Conservation (phyloP, 768 basidiomycete genomes). For the Boletus subparvulus region DNA sequence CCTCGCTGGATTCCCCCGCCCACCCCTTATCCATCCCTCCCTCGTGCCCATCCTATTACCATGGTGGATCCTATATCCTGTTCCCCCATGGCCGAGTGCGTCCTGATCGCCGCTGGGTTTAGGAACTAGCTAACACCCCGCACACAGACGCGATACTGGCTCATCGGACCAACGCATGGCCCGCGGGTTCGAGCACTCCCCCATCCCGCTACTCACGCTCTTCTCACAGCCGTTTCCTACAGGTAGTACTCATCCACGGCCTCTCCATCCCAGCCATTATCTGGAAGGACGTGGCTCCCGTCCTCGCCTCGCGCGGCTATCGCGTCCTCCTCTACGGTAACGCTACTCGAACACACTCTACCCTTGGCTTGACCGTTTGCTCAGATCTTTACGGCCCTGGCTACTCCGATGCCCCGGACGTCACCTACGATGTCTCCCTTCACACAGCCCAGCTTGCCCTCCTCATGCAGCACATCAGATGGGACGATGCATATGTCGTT, state of each 20-base stretch:
- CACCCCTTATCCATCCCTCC: constrained; percentile 58
- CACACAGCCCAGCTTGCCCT: constrained; percentile 78
- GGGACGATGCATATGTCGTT: constrained; percentile 63
- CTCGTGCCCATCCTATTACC: constrained; percentile 56
- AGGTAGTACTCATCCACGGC: constrained; percentile 80
- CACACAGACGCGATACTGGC: constrained; percentile 73
- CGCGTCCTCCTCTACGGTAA: constrained; percentile 76
- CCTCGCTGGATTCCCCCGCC: constrained; percentile 62
- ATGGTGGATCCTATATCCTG: constrained; percentile 56
- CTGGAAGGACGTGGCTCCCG: constrained; percentile 74
- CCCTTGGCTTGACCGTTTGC: background rate
- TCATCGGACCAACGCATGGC: constrained; percentile 68
- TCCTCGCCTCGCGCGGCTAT: constrained; percentile 60
- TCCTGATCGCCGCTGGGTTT: background rate
- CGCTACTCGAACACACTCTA: constrained; percentile 3
- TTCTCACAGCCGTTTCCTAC: constrained; percentile 1
- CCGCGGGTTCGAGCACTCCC: constrained; percentile 47
- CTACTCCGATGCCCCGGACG: constrained; percentile 78
- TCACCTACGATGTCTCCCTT: constrained; percentile 60
- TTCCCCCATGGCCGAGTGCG: constrained; percentile 66
- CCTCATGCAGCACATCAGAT: constrained; percentile 74
- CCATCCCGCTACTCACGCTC: background rate
- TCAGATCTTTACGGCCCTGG: constrained; percentile 80
- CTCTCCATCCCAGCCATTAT: constrained; percentile 74
- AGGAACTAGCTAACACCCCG: background rate